Evolutionary conservation across 1,284 basidiomycete species (phyloP), one percentile per base, ranked within the genome.

Genomic region (Naganishia sp.): DNA sequence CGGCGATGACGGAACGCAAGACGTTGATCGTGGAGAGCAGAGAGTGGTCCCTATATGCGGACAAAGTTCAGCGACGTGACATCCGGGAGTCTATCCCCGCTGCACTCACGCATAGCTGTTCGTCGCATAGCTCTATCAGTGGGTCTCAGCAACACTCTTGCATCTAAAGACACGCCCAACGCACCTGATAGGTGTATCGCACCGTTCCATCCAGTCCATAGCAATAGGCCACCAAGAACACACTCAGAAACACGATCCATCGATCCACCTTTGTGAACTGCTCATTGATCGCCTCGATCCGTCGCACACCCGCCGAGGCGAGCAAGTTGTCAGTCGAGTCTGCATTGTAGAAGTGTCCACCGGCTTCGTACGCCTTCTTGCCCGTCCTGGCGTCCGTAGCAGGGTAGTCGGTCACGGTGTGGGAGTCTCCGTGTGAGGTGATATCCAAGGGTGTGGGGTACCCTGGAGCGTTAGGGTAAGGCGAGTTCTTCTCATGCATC

Each of bases 161-260:
- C 28, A 9, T 13, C 35, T 5, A 32, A 35, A 47, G 39, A 28
- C 9, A 0, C 25, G 17, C 2, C 21, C 49, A 15, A 45, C 50
- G 41, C 32, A 41, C 60, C 46, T 62, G 60, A 41, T 62, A 61
- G 13, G 67, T 68, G 66, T 75, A 77, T n/a, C 79, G 72, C 10
- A 75, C 69, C 5, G 73, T 73, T 17, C 75, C 73, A 65, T 79
- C 79, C 43, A 81, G 73, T 18, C 77, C 74, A 67, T 76, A 77
- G 43, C 70, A 32, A 66, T 77, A 82, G 4, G 79, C 71, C 39
- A 81, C 68, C 23, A 82, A 68, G 69, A 81, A 81, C 57, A 80
- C 72, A n/a, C 74, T 72, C 49, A 73, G 43, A 71, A 81, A 80
- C 28, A 81, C 70, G 32, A 76, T 68, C 32, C 70, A 71, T 60